Base-by-base conservation (phyloP, 2,329 filamentous ascomycete species). In the Pseudomassariella vexata region DNA sequence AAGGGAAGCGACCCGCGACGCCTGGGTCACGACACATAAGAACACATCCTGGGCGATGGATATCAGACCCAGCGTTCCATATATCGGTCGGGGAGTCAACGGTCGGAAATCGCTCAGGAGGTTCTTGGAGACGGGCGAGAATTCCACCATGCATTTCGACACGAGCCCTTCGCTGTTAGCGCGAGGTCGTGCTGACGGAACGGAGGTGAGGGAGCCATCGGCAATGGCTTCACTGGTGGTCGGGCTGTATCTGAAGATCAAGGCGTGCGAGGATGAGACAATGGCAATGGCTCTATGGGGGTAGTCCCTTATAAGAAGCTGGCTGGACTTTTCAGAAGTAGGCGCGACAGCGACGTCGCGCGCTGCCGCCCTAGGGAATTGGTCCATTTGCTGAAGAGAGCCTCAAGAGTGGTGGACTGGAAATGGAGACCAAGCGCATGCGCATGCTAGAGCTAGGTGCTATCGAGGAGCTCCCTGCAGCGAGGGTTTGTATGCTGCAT, bases 211-310 rank as follows among this genome's bases (percentile, higher is more conserved):
- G 28, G 72, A 79, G 40, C 73, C 73, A 63, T 79, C 78, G 32
- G 65, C 59, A 41, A 69, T 66, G 19, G 65, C 53, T 40, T 81
- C 81, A 55, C 63, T 73, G n/a, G 74, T 70, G 12, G 76, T 73
- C 28, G 76, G 66, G 55, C 75, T 87, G 63, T 92, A 80, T 40
- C 85, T 82, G 54, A 96, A 85, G 44, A 95, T 82, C 47, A 96
- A 72, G 51, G 82, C 83, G 59, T 94, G 82, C 14, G 80, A 75
- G 24, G 79, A 65, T 19, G 88, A 89, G 22, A 82, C 82, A 44
- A 96, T 80, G 43, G 87, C 87, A 56, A 96, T 87, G 44, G 87
- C 84, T 44, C 90, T 85, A 55, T 87, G 79, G 45, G 87, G 87
- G 53, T 86, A 78, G 54, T 95, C 88, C 63, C 84, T 84, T 57